These are phyloP conservation scores for Aspergillus bridgeri DNA, from an alignment of 495 filamentous ascomycete genomes.

Conservation along the genomic window DNA sequence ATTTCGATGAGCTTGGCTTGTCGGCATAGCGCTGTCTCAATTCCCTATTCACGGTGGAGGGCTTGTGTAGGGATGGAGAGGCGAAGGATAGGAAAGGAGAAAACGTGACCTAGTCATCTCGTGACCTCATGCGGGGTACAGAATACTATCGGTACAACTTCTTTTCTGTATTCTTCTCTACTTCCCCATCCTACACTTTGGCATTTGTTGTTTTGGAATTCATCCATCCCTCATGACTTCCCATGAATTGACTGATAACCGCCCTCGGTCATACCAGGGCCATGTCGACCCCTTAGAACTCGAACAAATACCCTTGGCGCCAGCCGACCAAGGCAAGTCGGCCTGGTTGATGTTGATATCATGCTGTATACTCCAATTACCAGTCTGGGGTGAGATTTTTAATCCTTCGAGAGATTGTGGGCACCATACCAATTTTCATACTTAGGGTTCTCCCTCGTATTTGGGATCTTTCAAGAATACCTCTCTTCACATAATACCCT, in stretches of 20 bases:
- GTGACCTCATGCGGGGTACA: not conserved
- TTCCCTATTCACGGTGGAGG: no score
- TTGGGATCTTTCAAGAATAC: constrained; percentile 50
- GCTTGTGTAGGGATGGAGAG: not conserved
- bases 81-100: not conserved
- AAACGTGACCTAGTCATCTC: not conserved
- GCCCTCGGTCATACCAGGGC: not conserved
- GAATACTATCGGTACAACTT: not conserved
- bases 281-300: constrained; percentile 23
- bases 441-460: constrained; percentile 48
- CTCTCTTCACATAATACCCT: constrained; percentile 36
- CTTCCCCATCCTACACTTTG: not conserved
- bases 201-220: not conserved
- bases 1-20: not conserved
- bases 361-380: constrained; percentile 58
- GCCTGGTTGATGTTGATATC: constrained; percentile 63
- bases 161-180: not conserved
- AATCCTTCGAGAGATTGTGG: not conserved
- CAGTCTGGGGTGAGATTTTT: constrained; percentile 58
- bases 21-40: no score
- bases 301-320: constrained; percentile 44
- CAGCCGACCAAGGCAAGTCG: constrained; percentile 56
- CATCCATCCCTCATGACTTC: constrained; percentile 3
- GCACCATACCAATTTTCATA: not conserved
- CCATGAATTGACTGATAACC: not conserved